Evolutionary conservation across 768 basidiomycete genomes (phyloP), one percentile per base, ranked within the genome.

Genomic region (Coprinopsis sp.): DNA sequence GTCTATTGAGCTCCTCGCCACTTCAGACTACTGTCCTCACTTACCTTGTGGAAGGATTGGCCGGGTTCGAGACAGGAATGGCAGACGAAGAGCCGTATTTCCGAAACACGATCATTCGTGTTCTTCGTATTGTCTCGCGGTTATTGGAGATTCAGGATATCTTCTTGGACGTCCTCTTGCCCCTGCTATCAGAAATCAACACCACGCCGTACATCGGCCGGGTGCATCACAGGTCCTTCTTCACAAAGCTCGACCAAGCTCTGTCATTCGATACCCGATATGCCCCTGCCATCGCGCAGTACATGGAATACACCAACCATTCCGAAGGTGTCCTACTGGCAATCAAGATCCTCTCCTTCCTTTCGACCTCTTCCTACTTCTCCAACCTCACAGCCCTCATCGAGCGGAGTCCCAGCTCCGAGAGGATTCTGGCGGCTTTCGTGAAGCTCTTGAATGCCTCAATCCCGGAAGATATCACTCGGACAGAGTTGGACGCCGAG

Each of bases 151-250:
- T 91, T 22, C 93, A 98, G 58, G 83, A 87, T 40, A 77, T 91
- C 46, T 96, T 94, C 71, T 72, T 93, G 33, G 92, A 97, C 45
- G 82, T 93, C 19, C 77, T 95, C 39, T 68, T 95, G 3, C 91
- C 91, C 2, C 66, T 86, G 18, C 75, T 94, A 6, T 69, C 78
- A 16, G 84, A 91, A 45, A 71, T 81, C 47, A 79, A 79, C 50
- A 77, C 75, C 50, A 62, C 76, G 0, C 62, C 76, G 0, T 59
- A 83, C 37, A 64, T 80, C 21, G 81, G 81, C 23, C 72, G 68
- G 6, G 63, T 79, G 13, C 77, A 81, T 50, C 70, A 84, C 1
- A 76, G 81, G 8, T 86, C 84, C 2, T 84, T 77, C 58, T 88
- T 84, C 67, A 80, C 77, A 16, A 71, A 77, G 48, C 77, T 92